Evolutionary conservation across 2,329 filamentous ascomycete genomes (phyloP).

Genomic region (Tolypocladium album): DNA sequence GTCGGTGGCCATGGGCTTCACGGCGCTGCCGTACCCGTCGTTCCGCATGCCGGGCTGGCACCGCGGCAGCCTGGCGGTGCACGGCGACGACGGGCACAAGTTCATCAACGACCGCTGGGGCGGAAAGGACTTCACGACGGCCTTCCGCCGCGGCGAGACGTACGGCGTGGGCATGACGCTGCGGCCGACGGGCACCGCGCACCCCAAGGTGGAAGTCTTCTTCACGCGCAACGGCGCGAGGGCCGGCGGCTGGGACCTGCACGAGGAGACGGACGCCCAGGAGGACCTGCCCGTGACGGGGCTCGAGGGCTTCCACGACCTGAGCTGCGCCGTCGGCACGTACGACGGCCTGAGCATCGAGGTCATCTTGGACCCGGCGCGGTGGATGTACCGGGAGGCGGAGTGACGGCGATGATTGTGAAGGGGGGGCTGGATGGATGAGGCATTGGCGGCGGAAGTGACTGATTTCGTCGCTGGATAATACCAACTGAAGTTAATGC

Average conservation of each 20-base stretch:
- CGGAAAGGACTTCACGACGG: conserved; percentile 54
- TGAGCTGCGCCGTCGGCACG: conserved; percentile 60
- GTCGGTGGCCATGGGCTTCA: conserved; percentile 56
- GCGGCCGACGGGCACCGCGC: conserved; percentile 16
- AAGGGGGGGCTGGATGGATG: too few relatives aligned
- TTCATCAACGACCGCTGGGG: conserved; percentile 69
- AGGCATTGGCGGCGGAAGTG: background rate
- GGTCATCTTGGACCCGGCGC: conserved; percentile 46
- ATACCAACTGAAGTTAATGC: too few relatives aligned
- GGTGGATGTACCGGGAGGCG: conserved; percentile 41
- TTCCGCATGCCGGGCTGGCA: conserved; percentile 79
- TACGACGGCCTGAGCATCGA: conserved; percentile 61
- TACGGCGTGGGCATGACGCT: conserved; percentile 65
- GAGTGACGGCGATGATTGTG: background rate
- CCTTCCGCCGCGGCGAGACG: conserved; percentile 55
- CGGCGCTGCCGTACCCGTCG: conserved; percentile 63
- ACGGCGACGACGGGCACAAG: conserved; percentile 67
- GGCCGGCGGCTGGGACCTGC: conserved; percentile 57
- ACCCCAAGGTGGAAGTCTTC: conserved; percentile 37
- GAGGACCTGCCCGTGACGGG: conserved; percentile 53
- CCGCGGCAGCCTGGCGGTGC: conserved; percentile 62
- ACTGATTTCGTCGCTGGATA: background rate
- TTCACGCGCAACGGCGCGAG: conserved; percentile 56
- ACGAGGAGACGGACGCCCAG: conserved; percentile 60
- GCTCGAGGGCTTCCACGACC: conserved; percentile 59